Evolutionary conservation across 257 asterid species (phyloP).

Genomic region (Oldenlandia corymbosa): DNA sequence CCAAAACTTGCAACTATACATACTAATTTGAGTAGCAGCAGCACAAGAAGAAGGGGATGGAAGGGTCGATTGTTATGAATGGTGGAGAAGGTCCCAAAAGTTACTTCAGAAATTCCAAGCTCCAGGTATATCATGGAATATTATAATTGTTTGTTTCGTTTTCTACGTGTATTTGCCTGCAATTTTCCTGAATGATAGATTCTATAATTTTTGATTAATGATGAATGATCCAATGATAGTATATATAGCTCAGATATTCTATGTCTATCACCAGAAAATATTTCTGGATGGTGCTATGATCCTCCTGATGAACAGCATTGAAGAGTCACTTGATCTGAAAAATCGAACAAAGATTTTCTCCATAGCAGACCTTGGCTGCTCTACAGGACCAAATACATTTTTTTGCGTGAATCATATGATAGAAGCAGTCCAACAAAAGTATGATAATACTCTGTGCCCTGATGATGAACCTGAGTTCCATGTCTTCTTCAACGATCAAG

Average conservation of each 20-base stretch:
- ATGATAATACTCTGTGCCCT: neutral
- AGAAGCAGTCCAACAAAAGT: constrained; percentile 25
- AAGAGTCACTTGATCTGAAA: neutral
- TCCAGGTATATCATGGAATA: too few species aligned
- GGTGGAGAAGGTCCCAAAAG: constrained; percentile 10
- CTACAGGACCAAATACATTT: constrained; percentile 46
- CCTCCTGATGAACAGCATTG: neutral
- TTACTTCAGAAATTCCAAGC: constrained; percentile 5
- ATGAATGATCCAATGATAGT: too few species aligned
- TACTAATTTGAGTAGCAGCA: too few species aligned
- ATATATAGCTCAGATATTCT: too few species aligned
- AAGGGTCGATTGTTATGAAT: neutral
- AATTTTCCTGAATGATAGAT: neutral
- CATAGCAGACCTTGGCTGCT: constrained; percentile 54
- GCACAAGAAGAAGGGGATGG: too few species aligned
- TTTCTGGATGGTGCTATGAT: neutral
- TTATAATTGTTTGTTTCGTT: too few species aligned
- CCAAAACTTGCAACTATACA: too few species aligned
- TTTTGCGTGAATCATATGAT: constrained; percentile 35
- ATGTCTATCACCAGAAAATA: neutral
- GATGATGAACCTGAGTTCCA: neutral
- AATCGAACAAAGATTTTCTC: neutral
- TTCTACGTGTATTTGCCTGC: neutral
- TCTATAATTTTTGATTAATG: too few species aligned
- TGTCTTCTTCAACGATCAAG: constrained; percentile 9